These are phyloP conservation scores for Solanum gracilifrons DNA, from an alignment of 257 asterid species.

Conservation along the genomic window DNA sequence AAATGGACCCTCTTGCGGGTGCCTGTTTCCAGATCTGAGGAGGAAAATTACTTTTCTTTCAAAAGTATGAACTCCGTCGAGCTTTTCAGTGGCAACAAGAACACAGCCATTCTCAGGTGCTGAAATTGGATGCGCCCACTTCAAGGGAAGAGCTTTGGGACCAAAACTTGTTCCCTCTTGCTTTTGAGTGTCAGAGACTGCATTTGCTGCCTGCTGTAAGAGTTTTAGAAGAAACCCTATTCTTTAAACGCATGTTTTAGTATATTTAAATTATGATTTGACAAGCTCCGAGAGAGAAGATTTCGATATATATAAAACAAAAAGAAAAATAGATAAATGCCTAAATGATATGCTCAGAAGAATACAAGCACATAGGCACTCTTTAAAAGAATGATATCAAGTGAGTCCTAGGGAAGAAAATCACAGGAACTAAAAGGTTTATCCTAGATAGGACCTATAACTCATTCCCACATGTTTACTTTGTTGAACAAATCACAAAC, in stretches of 20 bases:
- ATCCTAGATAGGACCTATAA: not conserved
- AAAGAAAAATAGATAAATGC: not conserved
- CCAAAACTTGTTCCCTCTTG: conserved; percentile 25
- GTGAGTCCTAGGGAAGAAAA: not conserved
- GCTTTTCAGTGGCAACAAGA: conserved; percentile 87
- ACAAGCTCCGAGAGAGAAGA: not conserved
- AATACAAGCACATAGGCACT: not conserved
- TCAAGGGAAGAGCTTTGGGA: conserved; percentile 46
- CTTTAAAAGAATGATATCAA: not conserved
- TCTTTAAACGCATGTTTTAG: not conserved
- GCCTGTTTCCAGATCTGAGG: conserved; percentile 74
- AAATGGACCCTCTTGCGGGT: conserved; percentile 86
- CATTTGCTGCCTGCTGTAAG: conserved; percentile 41
- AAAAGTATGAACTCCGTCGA: conserved; percentile 75
- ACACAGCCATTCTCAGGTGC: conserved; percentile 94
- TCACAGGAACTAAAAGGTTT: not conserved
- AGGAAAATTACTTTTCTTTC: conserved; percentile 86
- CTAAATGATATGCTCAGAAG: not conserved
- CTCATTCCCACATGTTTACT: not conserved
- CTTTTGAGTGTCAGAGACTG: conserved; percentile 27
- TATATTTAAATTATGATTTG: not conserved
- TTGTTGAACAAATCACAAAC: not conserved
- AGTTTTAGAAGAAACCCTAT: conserved; percentile 1
- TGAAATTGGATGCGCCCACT: conserved; percentile 98
- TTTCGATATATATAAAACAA: not conserved